Evolutionary conservation across 345 rosid genomes (phyloP).

Genomic region (Draba incana): DNA sequence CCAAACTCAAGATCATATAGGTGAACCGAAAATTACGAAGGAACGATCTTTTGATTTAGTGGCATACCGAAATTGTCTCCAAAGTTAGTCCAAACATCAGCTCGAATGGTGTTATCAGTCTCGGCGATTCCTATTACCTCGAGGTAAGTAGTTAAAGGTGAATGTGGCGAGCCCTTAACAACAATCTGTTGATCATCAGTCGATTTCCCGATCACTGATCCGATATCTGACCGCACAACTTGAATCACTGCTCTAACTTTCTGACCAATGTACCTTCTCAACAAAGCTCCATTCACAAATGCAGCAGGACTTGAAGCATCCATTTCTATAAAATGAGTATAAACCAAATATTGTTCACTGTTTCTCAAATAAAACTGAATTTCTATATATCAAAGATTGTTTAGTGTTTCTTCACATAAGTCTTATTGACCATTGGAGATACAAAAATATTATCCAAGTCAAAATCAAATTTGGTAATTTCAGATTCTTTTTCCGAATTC

Average conservation of each 20-base stretch:
- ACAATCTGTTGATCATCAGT: conserved; percentile 69
- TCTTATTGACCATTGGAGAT: too few species aligned
- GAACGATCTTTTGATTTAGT: background rate
- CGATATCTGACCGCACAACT: conserved; percentile 61
- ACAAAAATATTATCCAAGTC: background rate
- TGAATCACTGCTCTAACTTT: conserved; percentile 80
- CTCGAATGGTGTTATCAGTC: conserved; percentile 54
- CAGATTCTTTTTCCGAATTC: background rate
- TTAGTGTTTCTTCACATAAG: too few species aligned
- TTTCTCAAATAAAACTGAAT: too few species aligned
- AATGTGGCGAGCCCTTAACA: conserved; percentile 62
- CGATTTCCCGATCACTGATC: conserved; percentile 67
- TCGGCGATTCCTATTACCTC: conserved; percentile 94
- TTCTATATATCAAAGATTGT: too few species aligned
- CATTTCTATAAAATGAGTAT: conserved; percentile 43
- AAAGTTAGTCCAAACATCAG: conserved; percentile 86
- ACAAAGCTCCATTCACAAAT: conserved; percentile 75
- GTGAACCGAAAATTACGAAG: background rate
- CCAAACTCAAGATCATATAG: background rate
- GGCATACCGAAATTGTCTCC: conserved; percentile 74
- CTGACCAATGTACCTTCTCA: conserved; percentile 66
- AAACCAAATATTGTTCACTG: background rate
- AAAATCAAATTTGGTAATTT: background rate
- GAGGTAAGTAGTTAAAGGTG: conserved; percentile 59
- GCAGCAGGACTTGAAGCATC: conserved; percentile 84